Conservation (phyloP, 768 basidiomycete species). For the Pisolithus microcarpus region DNA sequence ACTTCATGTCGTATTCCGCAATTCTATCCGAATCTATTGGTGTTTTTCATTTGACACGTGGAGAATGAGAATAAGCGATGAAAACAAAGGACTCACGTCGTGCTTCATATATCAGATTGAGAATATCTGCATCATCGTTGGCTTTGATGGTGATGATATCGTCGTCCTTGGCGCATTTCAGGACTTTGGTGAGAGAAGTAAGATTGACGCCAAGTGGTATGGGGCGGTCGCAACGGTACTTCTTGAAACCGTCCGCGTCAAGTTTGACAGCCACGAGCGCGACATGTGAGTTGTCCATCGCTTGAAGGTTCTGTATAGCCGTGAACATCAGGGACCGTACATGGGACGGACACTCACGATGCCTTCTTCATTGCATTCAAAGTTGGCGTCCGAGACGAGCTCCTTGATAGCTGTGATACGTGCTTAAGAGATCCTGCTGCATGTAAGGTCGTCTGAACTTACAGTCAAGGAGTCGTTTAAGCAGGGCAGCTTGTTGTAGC, state of each 20-base stretch:
- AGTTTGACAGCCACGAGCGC: conserved; percentile 90
- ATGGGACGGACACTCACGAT: conserved; percentile 44
- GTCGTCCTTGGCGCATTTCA: conserved; percentile 96
- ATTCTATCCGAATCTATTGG: conserved; percentile 79
- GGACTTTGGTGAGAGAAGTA: conserved; percentile 82
- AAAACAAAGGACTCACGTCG: conserved; percentile 50
- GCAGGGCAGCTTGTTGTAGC: conserved; percentile 74
- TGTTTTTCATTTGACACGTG: neutral
- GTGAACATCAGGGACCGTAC: neutral
- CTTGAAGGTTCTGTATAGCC: conserved; percentile 67
- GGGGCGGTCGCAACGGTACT: conserved; percentile 90
- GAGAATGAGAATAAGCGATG: neutral
- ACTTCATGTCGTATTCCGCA: conserved; percentile 97
- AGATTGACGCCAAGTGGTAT: conserved; percentile 90
- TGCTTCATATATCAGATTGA: conserved; percentile 87
- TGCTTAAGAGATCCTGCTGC: neutral
- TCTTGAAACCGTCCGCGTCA: conserved; percentile 69
- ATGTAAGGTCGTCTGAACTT: conserved; percentile 17
- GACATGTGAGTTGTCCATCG: conserved; percentile 99
- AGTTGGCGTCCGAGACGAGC: conserved; percentile 95
- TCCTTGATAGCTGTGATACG: conserved; percentile 80
- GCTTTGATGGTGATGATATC: conserved; percentile 90
- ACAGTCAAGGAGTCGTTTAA: conserved; percentile 95
- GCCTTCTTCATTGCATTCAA: conserved; percentile 94
- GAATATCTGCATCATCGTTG: conserved; percentile 79